Evolutionary conservation across 1,284 basidiomycete species (phyloP), one percentile per base, ranked within the genome.

Genomic region (Microbotryum scabiosae): DNA sequence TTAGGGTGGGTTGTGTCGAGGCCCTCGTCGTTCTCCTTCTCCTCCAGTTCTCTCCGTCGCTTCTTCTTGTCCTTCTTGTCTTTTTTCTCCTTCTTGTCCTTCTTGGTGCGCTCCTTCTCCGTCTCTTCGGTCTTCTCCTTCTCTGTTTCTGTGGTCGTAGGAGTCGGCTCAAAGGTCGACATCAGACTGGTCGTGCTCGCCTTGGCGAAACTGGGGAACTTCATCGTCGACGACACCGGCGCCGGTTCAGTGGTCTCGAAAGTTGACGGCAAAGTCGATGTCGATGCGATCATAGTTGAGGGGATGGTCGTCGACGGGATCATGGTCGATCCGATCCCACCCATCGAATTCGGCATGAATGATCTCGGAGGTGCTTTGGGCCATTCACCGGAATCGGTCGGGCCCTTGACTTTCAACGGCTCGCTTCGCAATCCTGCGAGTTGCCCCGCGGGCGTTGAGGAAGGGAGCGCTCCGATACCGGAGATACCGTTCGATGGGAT

Each of bases 181-280:
- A 28, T 46, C 44, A 65, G 46, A 1, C 51, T 51, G 1, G 55
- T 60, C 5, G 51, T 56, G 32, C 51, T 45, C 4, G 58, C 43
- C 5, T 48, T 56, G 12, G 64, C 61, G 18, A 65, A 65, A n/a
- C 49, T 32, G 1, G 58, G 58, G 59, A 60, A 60, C 41, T 14
- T n/a, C 25, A n/a, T 52, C 26, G n/a, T 52, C 18, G 51, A 26
- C 20, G 51, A 8, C 9, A 28, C 32, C 8, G 51, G 25, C 12
- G 28, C 41, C 14, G 49, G 53, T 0, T 48, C 49, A 12, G 43
- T 50, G 5, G 32, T 51, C 16, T 46, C 50, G 12, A 9, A 21
- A 2, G 53, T 32, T 8, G 44, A 30, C 5, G 9, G 9, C 5
- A 54, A 50, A 12, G 51, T 45, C 4, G 58, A 59, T 14, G 48